Base-by-base conservation (phyloP, 176 grass and related monocot genomes). In the Calamus simplicifolius region DNA sequence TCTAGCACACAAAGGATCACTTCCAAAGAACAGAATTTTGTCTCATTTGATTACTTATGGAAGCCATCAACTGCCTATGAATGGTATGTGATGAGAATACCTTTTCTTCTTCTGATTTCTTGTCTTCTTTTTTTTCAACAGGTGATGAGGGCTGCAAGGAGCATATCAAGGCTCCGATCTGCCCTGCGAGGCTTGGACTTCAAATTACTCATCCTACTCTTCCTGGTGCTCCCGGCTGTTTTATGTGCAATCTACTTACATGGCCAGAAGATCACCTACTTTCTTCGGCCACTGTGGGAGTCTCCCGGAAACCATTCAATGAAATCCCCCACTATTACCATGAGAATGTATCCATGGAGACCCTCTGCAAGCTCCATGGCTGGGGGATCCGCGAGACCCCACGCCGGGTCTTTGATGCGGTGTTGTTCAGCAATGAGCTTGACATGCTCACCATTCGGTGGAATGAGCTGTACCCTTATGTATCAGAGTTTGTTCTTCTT, bases 201-300 rank as follows among this genome's bases (percentile, higher is more conserved):
- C 25, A 58, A 58, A 23, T 15, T 26, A 5, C 16, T 58, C 16
- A 15, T 58, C 4, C 56, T 58, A 15, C 56, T 58, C 56, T 27
- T 58, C 21, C 4, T 58, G 8, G 23, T 21, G 25, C 25, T 58
- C 27, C 56, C 56, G 5, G 27, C 13, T 26, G 6, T 58, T 26
- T 16, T 58, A 27, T 58, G 16, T 13, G 15, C 27, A 4, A 29
- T 58, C 23, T 26, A 58, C 16, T 12, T 58, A 1, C 56, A 58
- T 27, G 56, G 56, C 56, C 56, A 58, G 56, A 58, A 58, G 56
- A 29, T 58, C 56, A 58, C 56, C 25, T 58, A 58, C 56, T 58
- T 58, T 26, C 56, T 58, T 26, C 56, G 56, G 12, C 56, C 56
- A 4, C 21, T 58, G 56, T 58, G 56, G 56, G 56, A 58, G 16